A percentile compares a stretch with the other conserved stretches of the same genome.
Conservation (phyloP, 768 basidiomycete species). For the Mycena floridula region DNA sequence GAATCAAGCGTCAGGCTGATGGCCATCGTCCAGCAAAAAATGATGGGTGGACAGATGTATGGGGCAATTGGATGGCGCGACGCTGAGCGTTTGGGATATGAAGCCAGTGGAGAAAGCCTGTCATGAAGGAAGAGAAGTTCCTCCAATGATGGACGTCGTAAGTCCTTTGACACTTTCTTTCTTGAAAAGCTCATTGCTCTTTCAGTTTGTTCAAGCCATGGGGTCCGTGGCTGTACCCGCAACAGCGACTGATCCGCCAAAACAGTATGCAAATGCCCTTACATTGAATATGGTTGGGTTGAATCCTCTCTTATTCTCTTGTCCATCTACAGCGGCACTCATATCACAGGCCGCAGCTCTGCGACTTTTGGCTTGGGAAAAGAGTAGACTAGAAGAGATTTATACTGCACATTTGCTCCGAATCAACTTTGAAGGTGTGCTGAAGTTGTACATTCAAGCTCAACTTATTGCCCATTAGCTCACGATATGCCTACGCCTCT, state of each 20-base stretch:
- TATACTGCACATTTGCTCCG: constrained; percentile 93
- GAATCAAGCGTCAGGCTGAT: constrained; percentile 72
- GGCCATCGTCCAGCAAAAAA: constrained; percentile 65
- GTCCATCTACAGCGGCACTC: constrained; percentile 61
- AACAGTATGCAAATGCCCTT: constrained; percentile 71
- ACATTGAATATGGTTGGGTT: constrained; percentile 92
- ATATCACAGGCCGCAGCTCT: constrained; percentile 91
- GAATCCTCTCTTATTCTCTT: constrained; percentile 86
- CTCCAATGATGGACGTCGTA: constrained; percentile 79
- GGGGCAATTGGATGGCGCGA: constrained; percentile 91
- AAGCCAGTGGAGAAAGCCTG: constrained; percentile 80
- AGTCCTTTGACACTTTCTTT: constrained; percentile 15
- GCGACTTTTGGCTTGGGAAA: constrained; percentile 90
- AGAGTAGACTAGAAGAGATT: constrained; percentile 91
- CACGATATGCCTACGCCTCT: constrained; percentile 57
- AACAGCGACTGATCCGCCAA: constrained; percentile 39
- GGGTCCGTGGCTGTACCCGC: constrained; percentile 67
- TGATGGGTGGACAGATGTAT: constrained; percentile 79
- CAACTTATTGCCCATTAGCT: constrained; percentile 18
- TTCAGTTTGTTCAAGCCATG: constrained; percentile 72
- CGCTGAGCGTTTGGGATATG: constrained; percentile 91
- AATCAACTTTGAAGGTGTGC: constrained; percentile 50
- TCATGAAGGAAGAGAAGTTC: constrained; percentile 73
- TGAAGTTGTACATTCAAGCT: constrained; percentile 3
- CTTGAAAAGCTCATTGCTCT: constrained; percentile 7